These are phyloP conservation scores for Cladorrhinum sp. DNA, from an alignment of 2,329 filamentous ascomycete species.

Conservation along the genomic window DNA sequence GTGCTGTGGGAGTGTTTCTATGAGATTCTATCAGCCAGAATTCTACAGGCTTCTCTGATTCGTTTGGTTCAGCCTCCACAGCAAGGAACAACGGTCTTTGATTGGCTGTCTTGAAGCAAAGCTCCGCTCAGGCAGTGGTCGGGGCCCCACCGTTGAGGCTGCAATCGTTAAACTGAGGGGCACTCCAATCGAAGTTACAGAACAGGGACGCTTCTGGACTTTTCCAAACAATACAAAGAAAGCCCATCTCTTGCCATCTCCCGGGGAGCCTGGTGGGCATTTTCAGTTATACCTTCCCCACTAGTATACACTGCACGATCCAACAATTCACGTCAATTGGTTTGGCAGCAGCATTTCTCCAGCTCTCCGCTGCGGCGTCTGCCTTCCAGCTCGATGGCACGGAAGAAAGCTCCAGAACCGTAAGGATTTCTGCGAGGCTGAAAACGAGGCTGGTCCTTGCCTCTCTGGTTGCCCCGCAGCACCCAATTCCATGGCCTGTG, in stretches of 20 bases:
- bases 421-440: constrained; percentile 26
- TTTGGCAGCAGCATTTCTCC: not conserved
- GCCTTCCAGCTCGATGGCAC: not conserved
- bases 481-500: not conserved
- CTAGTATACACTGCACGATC: not conserved
- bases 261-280: not conserved
- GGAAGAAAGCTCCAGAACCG: constrained; percentile 23
- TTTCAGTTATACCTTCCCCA: not conserved
- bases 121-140: constrained; percentile 3
- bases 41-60: constrained; percentile 29
- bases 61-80: constrained; percentile 27
- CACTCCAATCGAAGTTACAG: constrained; percentile 8
- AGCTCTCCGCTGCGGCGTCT: not conserved
- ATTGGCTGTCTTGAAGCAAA: constrained; percentile 19
- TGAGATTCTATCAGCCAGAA: constrained; percentile 34
- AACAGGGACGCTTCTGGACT: constrained; percentile 8
- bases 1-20: constrained; percentile 33
- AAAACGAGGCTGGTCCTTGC: constrained; percentile 27
- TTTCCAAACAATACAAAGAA: not conserved
- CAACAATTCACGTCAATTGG: not conserved
- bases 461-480: constrained; percentile 4
- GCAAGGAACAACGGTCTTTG: constrained; percentile 12
- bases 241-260: not conserved
- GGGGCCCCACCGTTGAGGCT: constrained; percentile 22
- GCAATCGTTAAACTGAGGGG: constrained; percentile 10